These are phyloP conservation scores for Alternaria tenuissima DNA, from an alignment of 2,329 filamentous ascomycete species.

Conservation along the genomic window DNA sequence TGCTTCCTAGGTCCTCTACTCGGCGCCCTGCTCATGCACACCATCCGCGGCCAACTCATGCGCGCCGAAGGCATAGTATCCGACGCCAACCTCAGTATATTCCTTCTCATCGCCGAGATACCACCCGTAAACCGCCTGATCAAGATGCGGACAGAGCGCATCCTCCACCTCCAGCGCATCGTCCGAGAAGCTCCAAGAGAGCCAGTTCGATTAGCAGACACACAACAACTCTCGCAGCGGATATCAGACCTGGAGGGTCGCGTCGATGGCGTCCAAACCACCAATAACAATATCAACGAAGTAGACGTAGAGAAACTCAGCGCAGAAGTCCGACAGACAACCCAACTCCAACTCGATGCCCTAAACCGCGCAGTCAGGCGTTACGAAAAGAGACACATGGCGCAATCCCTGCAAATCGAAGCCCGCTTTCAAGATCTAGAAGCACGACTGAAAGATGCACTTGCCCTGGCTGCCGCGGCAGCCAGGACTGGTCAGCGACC, in stretches of 20 bases:
- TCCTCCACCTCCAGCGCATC: constrained; percentile 80
- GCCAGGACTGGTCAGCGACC: constrained; percentile 48
- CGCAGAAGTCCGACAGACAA: constrained; percentile 67
- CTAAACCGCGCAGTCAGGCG: constrained; percentile 86
- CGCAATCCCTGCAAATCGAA: constrained; percentile 79
- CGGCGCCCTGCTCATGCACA: constrained; percentile 84
- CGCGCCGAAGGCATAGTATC: constrained; percentile 88
- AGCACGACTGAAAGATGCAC: constrained; percentile 74
- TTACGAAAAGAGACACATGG: constrained; percentile 86
- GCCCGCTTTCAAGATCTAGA: constrained; percentile 77
- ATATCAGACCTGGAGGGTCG: constrained; percentile 75
- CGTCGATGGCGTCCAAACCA: constrained; percentile 54
- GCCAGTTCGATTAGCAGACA: constrained; percentile 22
- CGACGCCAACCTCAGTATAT: constrained; percentile 92
- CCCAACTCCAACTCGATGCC: constrained; percentile 86
- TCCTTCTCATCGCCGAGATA: constrained; percentile 85
- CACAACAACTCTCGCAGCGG: constrained; percentile 63
- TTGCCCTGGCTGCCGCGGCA: constrained; percentile 80
- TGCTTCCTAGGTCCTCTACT: constrained; percentile 82
- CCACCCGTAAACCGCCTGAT: constrained; percentile 83
- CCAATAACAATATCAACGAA: constrained; percentile 31
- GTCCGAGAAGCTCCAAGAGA: constrained; percentile 55
- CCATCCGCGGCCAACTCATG: constrained; percentile 80
- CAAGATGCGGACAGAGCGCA: constrained; percentile 79
- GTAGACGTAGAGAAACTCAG: constrained; percentile 53